Base-by-base conservation (phyloP, 768 basidiomycete genomes). In the Lentinula aciculospora region DNA sequence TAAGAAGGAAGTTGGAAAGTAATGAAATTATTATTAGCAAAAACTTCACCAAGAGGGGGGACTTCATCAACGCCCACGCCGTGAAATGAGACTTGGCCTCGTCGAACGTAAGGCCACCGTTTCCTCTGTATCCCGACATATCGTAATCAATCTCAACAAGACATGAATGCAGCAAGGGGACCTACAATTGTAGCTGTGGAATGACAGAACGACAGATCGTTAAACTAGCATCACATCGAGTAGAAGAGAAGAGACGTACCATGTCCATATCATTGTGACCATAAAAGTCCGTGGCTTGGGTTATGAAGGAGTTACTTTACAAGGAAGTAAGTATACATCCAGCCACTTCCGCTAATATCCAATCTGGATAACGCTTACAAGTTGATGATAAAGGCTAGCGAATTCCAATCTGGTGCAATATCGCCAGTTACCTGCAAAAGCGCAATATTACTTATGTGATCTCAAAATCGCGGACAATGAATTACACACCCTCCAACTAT, bases 231-330 rank as follows among this genome's bases (percentile, higher is more conserved):
- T 8, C 13, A 34, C 13, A 34, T 34, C 3, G 32, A 39, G 29
- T 28, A 12, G 40, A 42, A 57, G 31, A 1, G 23, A 12, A 48
- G 23, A 32, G 25, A 64, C 71, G 15, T 56, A 86, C 84, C 64
- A 87, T 87, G 64, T 87, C 85, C 70, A 88, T 72, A 59, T 88
- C 86, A 57, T 87, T 87, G 56, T 79, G 81, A 5, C 84, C 85
- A 50, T 76, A 84, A 64, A 86, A 87, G 65, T 86, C 81, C 1
- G 81, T 81, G 0, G 81, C 81, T 69, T 78, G 80, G 0, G 83
- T 81, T 42, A 83, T 76, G 67, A 87, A 88, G 10, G 86, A 86
- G 63, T 85, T 86, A 60, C 84, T 87, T 59, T 23, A 15, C n/a
- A 19, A n/a, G n/a, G n/a, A n/a, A n/a, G n/a, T 3, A 40, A 44